phyloP scores from a whole-genome alignment of 2,329 filamentous ascomycete species.

The Aspergillus pseudoterreus region DNA sequence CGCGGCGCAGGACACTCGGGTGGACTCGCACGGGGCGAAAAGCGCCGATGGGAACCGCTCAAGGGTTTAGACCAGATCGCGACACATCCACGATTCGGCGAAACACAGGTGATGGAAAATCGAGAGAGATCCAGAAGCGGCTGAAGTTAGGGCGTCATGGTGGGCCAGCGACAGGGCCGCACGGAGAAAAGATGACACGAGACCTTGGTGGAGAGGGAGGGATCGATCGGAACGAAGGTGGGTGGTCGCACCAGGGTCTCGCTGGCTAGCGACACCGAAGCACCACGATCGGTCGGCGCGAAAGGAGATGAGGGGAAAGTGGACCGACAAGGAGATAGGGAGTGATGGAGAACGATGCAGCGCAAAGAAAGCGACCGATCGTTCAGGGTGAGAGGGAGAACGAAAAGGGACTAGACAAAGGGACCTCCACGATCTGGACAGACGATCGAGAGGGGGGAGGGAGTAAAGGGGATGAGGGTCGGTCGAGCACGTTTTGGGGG shows the following conservation, averaged over 20 bases:
- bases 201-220: constrained; percentile 14
- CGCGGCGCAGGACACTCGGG: constrained; percentile 1
- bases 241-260: constrained; percentile 9
- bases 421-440: background rate
- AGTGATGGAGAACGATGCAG: background rate
- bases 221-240: constrained; percentile 15
- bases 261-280: background rate
- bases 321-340: too few species aligned
- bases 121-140: constrained; percentile 9
- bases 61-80: constrained; percentile 12
- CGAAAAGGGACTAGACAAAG: too few species aligned
- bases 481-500: constrained; percentile 6
- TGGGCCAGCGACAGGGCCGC: constrained; percentile 19
- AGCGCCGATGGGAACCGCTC: constrained; percentile 13
- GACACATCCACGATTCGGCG: constrained; percentile 14
- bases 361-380: background rate
- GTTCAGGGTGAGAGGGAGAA: background rate
- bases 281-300: background rate
- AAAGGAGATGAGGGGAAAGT: background rate
- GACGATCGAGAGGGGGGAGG: constrained; percentile 3
- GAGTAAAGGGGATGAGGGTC: constrained; percentile 3
- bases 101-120: constrained; percentile 9
- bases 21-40: constrained; percentile 14
- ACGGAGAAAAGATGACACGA: constrained; percentile 19
- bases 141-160: constrained; percentile 22